These are phyloP conservation scores for Pseudogymnoascus sp. DNA, from an alignment of 2,329 filamentous ascomycete species.

Conservation along the genomic window DNA sequence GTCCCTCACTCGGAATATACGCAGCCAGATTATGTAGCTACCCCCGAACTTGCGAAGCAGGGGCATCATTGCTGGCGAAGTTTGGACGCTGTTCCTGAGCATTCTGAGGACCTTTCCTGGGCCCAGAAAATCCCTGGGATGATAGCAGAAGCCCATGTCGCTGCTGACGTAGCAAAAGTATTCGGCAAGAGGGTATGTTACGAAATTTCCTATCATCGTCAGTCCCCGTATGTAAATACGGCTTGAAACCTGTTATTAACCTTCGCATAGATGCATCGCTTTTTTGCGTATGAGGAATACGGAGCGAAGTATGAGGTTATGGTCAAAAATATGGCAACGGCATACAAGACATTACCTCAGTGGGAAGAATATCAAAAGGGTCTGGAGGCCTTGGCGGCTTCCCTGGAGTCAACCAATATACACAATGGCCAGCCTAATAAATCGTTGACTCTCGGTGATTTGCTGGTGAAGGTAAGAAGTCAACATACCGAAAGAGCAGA, in stretches of 20 bases:
- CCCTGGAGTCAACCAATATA: constrained; percentile 62
- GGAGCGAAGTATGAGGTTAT: constrained; percentile 83
- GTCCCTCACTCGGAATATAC: constrained; percentile 63
- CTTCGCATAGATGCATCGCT: constrained; percentile 59
- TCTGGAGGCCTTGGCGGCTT: constrained; percentile 72
- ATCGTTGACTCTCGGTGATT: constrained; percentile 73
- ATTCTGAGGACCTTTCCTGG: constrained; percentile 34
- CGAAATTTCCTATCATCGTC: not conserved
- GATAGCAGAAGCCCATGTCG: constrained; percentile 51
- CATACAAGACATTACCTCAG: constrained; percentile 60
- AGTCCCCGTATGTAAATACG: not conserved
- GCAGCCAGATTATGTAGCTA: constrained; percentile 32
- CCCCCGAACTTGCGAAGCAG: constrained; percentile 13
- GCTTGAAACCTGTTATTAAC: not conserved
- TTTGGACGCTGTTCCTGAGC: constrained; percentile 27
- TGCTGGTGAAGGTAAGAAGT: constrained; percentile 72
- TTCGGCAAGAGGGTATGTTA: constrained; percentile 50
- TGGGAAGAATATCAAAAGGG: constrained; percentile 81
- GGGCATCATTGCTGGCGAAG: constrained; percentile 43
- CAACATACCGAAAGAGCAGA: not conserved
- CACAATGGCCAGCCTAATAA: constrained; percentile 59
- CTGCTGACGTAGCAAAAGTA: constrained; percentile 52
- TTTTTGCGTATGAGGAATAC: constrained; percentile 88
- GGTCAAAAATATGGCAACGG: constrained; percentile 65
- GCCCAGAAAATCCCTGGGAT: constrained; percentile 43